Evolutionary conservation across 2,329 filamentous ascomycete species (phyloP), one percentile per base, ranked within the genome.

Genomic region (Xylaria hypoxylon): DNA sequence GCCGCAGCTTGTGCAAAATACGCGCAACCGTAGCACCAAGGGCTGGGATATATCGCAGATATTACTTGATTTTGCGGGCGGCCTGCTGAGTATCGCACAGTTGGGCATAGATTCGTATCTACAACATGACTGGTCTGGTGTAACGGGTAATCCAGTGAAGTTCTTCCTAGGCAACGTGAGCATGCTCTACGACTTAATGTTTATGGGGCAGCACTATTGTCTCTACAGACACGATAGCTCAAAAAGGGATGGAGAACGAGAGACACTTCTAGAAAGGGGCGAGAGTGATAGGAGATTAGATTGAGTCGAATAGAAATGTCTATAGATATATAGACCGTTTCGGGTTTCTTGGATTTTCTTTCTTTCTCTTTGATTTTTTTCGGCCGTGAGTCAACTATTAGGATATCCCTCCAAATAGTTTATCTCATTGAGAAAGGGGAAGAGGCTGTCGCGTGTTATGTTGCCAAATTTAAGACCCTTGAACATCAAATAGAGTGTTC

Each of bases 101-200:
- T 86, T 97, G 68, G 81, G 90, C 24, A 89, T 98, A 68, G 96
- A 98, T 81, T 94, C 93, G 66, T 93, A 90, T 65, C 81, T 96
- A 42, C 90, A 96, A 78, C 86, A 86, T 62, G 93, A 97, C 81
- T 97, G 95, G 94, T 92, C 90, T 53, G 96, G 95, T 24, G 85
- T 98, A 64, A 94, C 90, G 0, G 95, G 94, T 1, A 98, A 98
- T 78, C 93, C 94, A 0, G 90, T 96, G 72, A 99, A 98, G 81
- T 89, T 98, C 65, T 89, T 90, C 2, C 84, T 98, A 47, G 92
- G 92, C 15, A 95, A 97, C 75, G 88, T 97, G 51, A 93, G 90
- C 64, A 90, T 98, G 73, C 78, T 92, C 2, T 98, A 97, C 77
- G 95, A 98, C 77, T 70, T 91, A 35, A 83, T 97, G 55, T 98